These are phyloP conservation scores for Hansenula sp. DNA, from an alignment of 1,139 yeast genomes.

Conservation along the genomic window DNA sequence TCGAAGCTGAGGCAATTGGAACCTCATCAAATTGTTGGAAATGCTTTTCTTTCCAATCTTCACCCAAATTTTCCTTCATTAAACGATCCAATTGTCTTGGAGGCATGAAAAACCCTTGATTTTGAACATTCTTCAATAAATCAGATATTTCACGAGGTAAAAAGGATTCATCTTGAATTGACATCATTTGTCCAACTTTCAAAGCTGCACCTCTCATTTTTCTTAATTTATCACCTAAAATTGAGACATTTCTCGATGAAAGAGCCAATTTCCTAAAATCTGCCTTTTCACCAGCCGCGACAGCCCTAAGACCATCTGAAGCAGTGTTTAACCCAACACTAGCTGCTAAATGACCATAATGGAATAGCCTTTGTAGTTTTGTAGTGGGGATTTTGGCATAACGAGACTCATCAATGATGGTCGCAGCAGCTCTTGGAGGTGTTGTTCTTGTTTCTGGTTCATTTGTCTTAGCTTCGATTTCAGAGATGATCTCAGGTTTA, in stretches of 20 bases:
- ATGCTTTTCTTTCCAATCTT: slow-evolving; percentile 65
- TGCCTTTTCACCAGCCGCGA: slow-evolving; percentile 50
- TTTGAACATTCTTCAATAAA: slow-evolving; percentile 80
- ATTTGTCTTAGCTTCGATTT: slow-evolving; percentile 2
- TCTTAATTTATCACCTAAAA: slow-evolving; percentile 82
- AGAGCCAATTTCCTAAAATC: slow-evolving; percentile 60
- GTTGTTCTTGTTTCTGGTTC: not conserved
- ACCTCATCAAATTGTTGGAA: slow-evolving; percentile 78
- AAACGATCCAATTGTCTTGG: slow-evolving; percentile 81
- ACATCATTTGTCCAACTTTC: slow-evolving; percentile 91
- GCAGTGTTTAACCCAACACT: slow-evolving; percentile 87
- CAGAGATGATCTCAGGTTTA: slow-evolving; percentile 6
- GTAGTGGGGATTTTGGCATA: slow-evolving; percentile 75
- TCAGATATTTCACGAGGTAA: slow-evolving; percentile 83
- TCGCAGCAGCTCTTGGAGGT: not conserved
- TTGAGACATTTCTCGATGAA: slow-evolving; percentile 79
- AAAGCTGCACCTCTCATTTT: slow-evolving; percentile 98
- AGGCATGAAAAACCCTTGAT: slow-evolving; percentile 96
- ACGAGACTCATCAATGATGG: slow-evolving; percentile 10
- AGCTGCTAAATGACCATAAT: slow-evolving; percentile 91
- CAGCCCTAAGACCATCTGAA: slow-evolving; percentile 68
- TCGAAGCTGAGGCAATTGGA: slow-evolving; percentile 97
- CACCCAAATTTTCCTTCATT: slow-evolving; percentile 70
- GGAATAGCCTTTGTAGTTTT: slow-evolving; percentile 81
- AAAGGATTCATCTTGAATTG: slow-evolving; percentile 85